Evolutionary conservation across 129 eudicot species (phyloP).

Genomic region (Deinandra increscens): DNA sequence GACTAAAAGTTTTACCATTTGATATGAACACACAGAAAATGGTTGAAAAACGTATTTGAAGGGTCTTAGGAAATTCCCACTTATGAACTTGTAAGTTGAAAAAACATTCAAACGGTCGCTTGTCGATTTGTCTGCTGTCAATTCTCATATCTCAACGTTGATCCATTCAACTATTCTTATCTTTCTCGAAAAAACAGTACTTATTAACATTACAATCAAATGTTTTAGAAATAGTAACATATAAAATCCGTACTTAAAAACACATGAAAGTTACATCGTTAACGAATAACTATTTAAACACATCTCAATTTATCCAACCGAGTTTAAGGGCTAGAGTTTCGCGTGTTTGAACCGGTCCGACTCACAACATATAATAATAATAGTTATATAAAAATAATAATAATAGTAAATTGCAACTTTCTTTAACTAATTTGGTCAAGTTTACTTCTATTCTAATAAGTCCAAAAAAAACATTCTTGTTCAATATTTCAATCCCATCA

Average conservation of each 20-base stretch:
- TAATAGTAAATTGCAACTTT: conserved; percentile 15
- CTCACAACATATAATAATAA: background rate
- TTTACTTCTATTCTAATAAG: conserved; percentile 28
- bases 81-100: conserved; percentile 6
- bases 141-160: conserved; percentile 30
- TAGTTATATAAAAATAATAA: too few species aligned
- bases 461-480: conserved; percentile 22
- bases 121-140: conserved; percentile 27
- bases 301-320: background rate
- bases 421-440: conserved; percentile 23
- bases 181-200: background rate
- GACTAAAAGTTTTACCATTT: background rate
- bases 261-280: background rate
- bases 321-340: background rate
- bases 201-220: background rate
- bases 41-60: conserved; percentile 39
- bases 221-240: background rate
- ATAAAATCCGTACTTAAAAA: background rate
- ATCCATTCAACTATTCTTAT: conserved; percentile 25
- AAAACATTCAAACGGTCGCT: conserved; percentile 33
- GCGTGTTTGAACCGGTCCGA: background rate
- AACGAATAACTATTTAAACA: background rate
- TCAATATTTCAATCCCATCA: background rate
- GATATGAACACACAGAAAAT: conserved; percentile 20
- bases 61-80: conserved; percentile 31